These are phyloP conservation scores for Pseudogymnoascus sp. DNA, from an alignment of 2,329 filamentous ascomycete genomes.

Conservation along the genomic window DNA sequence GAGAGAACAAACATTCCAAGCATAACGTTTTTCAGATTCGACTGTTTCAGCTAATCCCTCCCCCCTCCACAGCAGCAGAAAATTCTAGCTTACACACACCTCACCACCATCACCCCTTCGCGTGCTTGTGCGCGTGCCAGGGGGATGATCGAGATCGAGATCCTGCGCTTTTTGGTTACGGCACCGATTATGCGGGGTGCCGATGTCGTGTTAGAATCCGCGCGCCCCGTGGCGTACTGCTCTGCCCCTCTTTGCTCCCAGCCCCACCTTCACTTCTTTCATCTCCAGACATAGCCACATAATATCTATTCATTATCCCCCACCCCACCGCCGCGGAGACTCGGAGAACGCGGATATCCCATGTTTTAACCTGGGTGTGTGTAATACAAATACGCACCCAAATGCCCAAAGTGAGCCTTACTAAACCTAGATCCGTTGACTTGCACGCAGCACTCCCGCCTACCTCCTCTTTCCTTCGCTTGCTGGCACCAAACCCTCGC, in stretches of 20 bases:
- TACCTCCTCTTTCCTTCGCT: no score
- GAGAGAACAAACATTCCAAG: not conserved
- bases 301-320: not conserved
- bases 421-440: not conserved
- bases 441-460: not conserved
- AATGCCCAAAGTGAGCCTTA: not conserved
- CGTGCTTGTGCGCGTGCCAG: not conserved
- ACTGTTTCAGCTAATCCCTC: not conserved
- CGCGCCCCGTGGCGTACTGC: not conserved
- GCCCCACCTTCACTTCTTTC: not conserved
- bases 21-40: not conserved
- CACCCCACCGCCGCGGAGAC: not conserved
- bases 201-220: not conserved
- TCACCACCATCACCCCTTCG: not conserved
- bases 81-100: not conserved
- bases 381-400: not conserved
- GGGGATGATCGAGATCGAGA: not conserved
- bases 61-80: not conserved
- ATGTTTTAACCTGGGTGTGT: not conserved
- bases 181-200: not conserved
- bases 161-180: not conserved
- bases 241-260: not conserved
- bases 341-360: not conserved
- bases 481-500: no score
- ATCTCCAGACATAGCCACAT: not conserved